Conservation (phyloP, 1,284 basidiomycete genomes). For the Naganishia albida region DNA sequence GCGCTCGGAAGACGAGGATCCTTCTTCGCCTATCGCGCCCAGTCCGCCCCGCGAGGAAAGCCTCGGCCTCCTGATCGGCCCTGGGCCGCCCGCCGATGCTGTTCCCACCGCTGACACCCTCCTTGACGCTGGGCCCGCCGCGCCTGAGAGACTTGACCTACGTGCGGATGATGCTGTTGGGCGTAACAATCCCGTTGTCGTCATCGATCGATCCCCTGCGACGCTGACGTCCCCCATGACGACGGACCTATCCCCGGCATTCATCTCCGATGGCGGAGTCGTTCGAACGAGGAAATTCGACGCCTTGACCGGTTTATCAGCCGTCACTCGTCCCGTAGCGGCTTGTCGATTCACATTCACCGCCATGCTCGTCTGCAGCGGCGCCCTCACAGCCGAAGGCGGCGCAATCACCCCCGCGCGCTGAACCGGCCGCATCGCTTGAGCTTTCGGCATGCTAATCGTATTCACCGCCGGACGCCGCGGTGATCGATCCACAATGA, state of each 20-base stretch:
- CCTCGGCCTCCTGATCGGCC: conserved; percentile 8
- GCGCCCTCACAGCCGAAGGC: background rate
- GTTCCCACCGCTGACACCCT: background rate
- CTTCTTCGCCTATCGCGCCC: conserved; percentile 20
- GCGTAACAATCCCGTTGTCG: background rate
- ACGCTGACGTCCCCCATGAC: background rate
- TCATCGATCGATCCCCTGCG: background rate
- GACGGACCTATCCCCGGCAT: background rate
- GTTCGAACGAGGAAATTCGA: conserved; percentile 16
- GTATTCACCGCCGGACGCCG: background rate
- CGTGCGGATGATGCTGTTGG: conserved; percentile 12
- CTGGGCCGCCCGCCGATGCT: conserved; percentile 4
- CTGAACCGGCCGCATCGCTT: conserved; percentile 12
- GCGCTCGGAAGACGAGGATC: conserved; percentile 11
- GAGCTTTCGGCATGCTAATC: conserved; percentile 15
- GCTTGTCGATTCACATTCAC: conserved; percentile 9
- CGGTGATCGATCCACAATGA: conserved; percentile 19
- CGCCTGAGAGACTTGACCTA: conserved; percentile 17
- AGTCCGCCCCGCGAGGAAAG: conserved; percentile 10
- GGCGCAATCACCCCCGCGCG: background rate
- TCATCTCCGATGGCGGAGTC: background rate
- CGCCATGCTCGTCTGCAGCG: conserved; percentile 23
- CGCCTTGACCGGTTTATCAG: conserved; percentile 5
- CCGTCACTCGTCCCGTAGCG: background rate
- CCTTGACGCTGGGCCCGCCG: conserved; percentile 1